A percentile compares a stretch with the other conserved stretches of the same genome.
Conservation (phyloP, 208 protist species). For the Leishmania braziliensis region DNA sequence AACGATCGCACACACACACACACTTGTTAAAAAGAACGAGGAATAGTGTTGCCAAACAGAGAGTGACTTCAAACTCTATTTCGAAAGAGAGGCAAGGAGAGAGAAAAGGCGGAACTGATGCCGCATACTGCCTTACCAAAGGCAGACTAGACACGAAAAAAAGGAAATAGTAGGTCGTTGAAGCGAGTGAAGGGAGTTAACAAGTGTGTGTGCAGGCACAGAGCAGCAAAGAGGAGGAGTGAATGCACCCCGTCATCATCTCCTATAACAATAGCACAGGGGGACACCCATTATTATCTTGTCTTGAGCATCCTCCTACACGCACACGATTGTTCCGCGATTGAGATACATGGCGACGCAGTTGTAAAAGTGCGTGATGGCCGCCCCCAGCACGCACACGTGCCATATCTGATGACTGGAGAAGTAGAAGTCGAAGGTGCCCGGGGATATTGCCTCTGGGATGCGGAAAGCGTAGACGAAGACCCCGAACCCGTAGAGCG, state of each 20-base stretch:
- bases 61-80: background rate
- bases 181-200: background rate
- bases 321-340: slow-evolving; percentile 37
- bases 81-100: background rate
- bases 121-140: background rate
- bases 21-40: background rate
- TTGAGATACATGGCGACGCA: slow-evolving; percentile 67
- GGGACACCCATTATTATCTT: background rate
- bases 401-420: slow-evolving; percentile 86
- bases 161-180: background rate
- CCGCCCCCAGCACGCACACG: slow-evolving; percentile 76
- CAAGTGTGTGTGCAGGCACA: background rate
- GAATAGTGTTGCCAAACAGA: background rate
- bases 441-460: slow-evolving; percentile 72
- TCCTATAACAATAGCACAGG: no score
- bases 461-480: slow-evolving; percentile 83
- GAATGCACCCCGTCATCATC: background rate
- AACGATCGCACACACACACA: background rate
- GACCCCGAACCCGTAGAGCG: slow-evolving; percentile 78
- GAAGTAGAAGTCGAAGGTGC: slow-evolving; percentile 72
- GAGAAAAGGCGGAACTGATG: background rate
- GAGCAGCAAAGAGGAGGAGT: background rate
- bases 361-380: slow-evolving; percentile 78
- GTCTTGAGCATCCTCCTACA: background rate
- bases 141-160: background rate